phyloP scores from a whole-genome alignment of 2,329 filamentous ascomycete genomes.

The Colletotrichum sp. region DNA sequence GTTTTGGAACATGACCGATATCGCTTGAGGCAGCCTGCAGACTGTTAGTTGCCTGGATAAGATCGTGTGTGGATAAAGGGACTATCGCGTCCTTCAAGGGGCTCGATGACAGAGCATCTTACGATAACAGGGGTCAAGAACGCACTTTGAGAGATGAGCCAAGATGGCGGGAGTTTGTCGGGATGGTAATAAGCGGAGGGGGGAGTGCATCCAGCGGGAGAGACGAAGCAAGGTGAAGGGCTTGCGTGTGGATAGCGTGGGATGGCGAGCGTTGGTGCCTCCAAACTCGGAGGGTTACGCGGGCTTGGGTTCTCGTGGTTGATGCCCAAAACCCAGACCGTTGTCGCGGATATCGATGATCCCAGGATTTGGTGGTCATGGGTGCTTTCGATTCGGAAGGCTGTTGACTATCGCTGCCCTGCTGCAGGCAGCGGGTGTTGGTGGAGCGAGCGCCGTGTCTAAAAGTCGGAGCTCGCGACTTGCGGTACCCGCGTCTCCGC shows the following conservation, averaged over 20 bases:
- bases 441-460: neutral
- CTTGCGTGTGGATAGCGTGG: neutral
- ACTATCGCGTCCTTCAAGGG: neutral
- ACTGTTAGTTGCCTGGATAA: neutral
- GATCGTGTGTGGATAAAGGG: neutral
- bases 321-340: neutral
- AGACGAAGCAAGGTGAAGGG: neutral
- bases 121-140: neutral
- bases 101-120: conserved; percentile 10
- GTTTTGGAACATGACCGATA: neutral
- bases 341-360: neutral
- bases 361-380: neutral
- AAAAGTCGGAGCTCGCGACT: conserved; percentile 15
- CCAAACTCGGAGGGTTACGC: neutral
- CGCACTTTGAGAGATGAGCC: conserved; percentile 1
- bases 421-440: neutral
- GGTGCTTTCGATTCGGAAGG: neutral
- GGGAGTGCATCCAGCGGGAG: neutral
- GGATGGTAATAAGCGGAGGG: neutral
- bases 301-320: neutral
- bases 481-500: neutral
- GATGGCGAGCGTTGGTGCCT: neutral
- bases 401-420: neutral
- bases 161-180: neutral
- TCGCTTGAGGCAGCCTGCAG: neutral